A percentile compares a stretch with the other conserved stretches of the same genome.
These are phyloP conservation scores for Endogone sp. DNA, from an alignment of 192 early-diverging fungal genomes.

Conservation along the genomic window DNA sequence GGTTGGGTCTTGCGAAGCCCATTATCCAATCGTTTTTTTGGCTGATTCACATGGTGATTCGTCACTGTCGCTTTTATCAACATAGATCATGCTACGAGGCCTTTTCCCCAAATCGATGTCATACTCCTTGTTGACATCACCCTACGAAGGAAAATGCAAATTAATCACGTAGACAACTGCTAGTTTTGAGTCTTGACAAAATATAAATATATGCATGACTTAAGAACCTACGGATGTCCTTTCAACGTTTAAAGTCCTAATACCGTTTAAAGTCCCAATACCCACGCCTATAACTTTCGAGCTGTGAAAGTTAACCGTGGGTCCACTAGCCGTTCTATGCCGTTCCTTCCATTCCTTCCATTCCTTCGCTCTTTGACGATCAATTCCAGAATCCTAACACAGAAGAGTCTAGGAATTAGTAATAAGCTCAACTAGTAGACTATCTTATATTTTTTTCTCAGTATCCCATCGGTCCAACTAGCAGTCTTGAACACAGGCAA, in stretches of 20 bases:
- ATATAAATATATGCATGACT: no score
- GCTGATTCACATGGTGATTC: not conserved
- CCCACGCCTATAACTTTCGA: not conserved
- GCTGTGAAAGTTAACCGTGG: not conserved
- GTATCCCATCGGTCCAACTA: conserved; percentile 2
- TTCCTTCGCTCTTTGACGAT: conserved; percentile 7
- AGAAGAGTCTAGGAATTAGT: conserved; percentile 12
- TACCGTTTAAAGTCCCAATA: not conserved
- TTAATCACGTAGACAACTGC: no score
- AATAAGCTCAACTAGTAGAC: conserved; percentile 7
- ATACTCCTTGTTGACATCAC: not conserved
- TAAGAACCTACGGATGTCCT: not conserved
- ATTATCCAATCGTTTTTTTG: not conserved
- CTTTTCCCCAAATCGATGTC: not conserved
- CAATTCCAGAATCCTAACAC: conserved; percentile 6
- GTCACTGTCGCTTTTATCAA: not conserved
- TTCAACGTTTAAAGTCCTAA: not conserved
- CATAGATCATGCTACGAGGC: not conserved
- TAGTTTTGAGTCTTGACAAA: no score
- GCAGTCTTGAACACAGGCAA: conserved; percentile 12
- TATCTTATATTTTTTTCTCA: not conserved
- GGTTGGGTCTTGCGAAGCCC: not conserved
- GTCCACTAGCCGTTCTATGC: not conserved
- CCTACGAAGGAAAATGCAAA: not conserved
- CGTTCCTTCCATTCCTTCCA: not conserved